Percentiles rank a stretch among this genome's conserved stretches.
Conservation (phyloP, 108 stramenopile genomes). For the Stephanodiscus minutulus region DNA sequence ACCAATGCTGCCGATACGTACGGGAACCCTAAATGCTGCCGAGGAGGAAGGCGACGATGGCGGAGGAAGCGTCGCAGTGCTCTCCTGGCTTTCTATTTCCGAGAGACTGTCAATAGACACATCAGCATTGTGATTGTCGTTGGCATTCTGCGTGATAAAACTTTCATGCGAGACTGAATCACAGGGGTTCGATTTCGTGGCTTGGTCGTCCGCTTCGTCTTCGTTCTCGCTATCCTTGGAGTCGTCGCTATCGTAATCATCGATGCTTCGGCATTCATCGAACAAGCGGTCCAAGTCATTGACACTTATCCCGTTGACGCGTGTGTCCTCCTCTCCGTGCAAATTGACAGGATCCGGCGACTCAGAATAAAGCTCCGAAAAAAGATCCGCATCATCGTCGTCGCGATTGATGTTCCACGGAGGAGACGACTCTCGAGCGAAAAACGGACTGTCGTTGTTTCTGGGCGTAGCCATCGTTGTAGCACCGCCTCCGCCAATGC, state of each 20-base stretch:
- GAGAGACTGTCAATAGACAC: slow-evolving; percentile 7
- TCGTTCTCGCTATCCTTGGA: slow-evolving; percentile 6
- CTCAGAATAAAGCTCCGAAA: slow-evolving; percentile 83
- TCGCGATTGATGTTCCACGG: slow-evolving; percentile 43
- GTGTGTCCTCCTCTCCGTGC: slow-evolving; percentile 14
- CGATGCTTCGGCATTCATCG: slow-evolving; percentile 38
- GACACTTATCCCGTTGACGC: not conserved
- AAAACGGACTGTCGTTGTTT: slow-evolving; percentile 1
- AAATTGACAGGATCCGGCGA: slow-evolving; percentile 72
- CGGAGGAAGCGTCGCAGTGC: not conserved
- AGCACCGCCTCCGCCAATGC: slow-evolving; percentile 30
- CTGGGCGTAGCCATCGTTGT: slow-evolving; percentile 19
- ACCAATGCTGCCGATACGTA: not conserved
- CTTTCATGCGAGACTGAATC: slow-evolving; percentile 1
- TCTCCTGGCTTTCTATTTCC: slow-evolving; percentile 31
- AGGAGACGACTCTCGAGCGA: not conserved
- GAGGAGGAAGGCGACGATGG: slow-evolving; percentile 2
- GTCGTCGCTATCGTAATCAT: slow-evolving; percentile 26
- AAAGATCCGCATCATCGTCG: slow-evolving; percentile 64
- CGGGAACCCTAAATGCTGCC: not conserved
- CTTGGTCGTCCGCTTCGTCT: not conserved
- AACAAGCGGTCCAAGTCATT: slow-evolving; percentile 21
- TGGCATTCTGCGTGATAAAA: not conserved
- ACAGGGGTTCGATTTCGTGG: not conserved
- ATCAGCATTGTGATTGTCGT: not conserved